A percentile compares a stretch with the other conserved stretches of the same genome.
Conservation (phyloP, 352 stramenopile genomes). For the Globisporangium barbulae region DNA sequence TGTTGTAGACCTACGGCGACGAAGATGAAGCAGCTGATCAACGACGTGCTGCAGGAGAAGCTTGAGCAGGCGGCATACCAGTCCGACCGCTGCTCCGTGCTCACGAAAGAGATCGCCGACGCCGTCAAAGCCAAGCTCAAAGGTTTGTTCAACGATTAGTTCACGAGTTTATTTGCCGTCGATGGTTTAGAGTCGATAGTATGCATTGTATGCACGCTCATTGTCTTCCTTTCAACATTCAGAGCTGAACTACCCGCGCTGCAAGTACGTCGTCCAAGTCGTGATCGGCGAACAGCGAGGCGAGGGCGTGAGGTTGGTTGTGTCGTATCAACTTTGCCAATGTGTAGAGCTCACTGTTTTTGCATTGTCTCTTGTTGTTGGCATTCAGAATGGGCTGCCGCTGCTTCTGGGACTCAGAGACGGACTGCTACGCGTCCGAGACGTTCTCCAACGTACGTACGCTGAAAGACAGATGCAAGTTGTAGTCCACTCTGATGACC, state of each 20-base stretch:
- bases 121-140: conserved; percentile 81
- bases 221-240: neutral
- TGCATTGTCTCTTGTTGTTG: neutral
- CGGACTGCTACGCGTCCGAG: conserved; percentile 87
- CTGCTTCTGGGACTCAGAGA: conserved; percentile 90
- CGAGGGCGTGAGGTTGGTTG: conserved; percentile 68
- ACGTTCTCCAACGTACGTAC: conserved; percentile 82
- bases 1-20: conserved; percentile 55
- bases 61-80: conserved; percentile 61
- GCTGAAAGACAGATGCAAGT: neutral
- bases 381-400: conserved; percentile 78
- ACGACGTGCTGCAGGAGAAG: conserved; percentile 62
- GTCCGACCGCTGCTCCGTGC: conserved; percentile 62
- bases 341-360: no score
- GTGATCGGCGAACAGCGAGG: conserved; percentile 89
- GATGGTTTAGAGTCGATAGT: neutral
- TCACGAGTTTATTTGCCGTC: neutral
- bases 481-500: neutral
- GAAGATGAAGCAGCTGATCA: conserved; percentile 80
- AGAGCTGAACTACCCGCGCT: conserved; percentile 75
- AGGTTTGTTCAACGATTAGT: conserved; percentile 28
- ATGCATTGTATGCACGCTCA: no score
- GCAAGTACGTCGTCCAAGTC: conserved; percentile 91
- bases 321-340: neutral
- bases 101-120: conserved; percentile 88